Evolutionary conservation across 1,284 basidiomycete genomes (phyloP).

Genomic region (Heterobasidion annosum): DNA sequence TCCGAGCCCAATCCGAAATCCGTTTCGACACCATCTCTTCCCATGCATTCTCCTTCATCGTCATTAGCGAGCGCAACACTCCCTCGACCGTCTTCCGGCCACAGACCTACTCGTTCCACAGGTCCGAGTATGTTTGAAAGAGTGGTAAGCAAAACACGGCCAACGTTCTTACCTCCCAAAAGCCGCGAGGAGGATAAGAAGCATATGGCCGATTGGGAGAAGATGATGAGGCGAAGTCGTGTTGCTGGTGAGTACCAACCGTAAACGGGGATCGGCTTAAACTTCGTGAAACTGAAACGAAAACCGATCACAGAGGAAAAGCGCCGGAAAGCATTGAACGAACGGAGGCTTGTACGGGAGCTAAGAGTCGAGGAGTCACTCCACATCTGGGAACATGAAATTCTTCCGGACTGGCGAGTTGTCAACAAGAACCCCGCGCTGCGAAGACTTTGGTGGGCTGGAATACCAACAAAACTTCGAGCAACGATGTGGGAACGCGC

Average conservation of each 20-base stretch:
- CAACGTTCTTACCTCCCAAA: slow-evolving; percentile 76
- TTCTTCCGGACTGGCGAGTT: slow-evolving; percentile 78
- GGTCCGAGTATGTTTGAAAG: slow-evolving; percentile 67
- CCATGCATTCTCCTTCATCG: slow-evolving; percentile 14
- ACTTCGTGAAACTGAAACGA: not conserved
- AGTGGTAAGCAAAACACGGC: slow-evolving; percentile 72
- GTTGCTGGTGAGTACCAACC: slow-evolving; percentile 44
- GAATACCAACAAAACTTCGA: slow-evolving; percentile 81
- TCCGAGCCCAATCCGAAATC: slow-evolving; percentile 6
- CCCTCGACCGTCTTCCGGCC: slow-evolving; percentile 18
- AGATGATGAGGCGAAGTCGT: slow-evolving; percentile 84
- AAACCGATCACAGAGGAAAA: slow-evolving; percentile 49
- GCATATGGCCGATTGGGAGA: slow-evolving; percentile 84
- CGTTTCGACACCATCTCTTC: slow-evolving; percentile 18
- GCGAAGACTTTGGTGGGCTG: slow-evolving; percentile 85
- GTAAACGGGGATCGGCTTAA: slow-evolving; percentile 6
- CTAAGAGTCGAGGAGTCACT: slow-evolving; percentile 61
- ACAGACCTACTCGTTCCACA: slow-evolving; percentile 40
- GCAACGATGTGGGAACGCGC: slow-evolving; percentile 84
- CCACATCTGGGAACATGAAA: slow-evolving; percentile 69
- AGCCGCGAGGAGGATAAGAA: slow-evolving; percentile 70
- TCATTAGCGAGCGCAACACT: slow-evolving; percentile 8
- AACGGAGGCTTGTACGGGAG: slow-evolving; percentile 61
- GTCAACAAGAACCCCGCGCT: slow-evolving; percentile 59
- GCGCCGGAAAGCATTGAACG: slow-evolving; percentile 50